Evolutionary conservation across 2,329 filamentous ascomycete genomes (phyloP).

Genomic region (Ophiostoma pallidulum): DNA sequence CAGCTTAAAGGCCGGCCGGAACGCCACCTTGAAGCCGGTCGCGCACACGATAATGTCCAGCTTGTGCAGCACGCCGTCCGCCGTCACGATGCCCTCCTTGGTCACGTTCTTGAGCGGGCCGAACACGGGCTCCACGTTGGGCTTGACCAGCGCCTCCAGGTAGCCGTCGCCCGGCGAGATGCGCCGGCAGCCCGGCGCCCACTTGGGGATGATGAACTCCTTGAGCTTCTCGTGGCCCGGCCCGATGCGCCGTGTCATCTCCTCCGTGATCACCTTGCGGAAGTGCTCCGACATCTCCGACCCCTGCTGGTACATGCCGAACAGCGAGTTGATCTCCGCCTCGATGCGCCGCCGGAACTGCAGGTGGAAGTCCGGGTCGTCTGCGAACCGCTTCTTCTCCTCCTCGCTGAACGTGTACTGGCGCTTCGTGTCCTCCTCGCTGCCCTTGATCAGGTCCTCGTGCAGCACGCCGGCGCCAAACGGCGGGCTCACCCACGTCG

Average conservation of each 20-base stretch:
- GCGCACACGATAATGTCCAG: conserved; percentile 26
- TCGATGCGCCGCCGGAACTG: conserved; percentile 14
- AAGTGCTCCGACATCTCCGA: conserved; percentile 31
- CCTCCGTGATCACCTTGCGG: conserved; percentile 30
- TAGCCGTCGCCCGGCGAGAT: conserved; percentile 35
- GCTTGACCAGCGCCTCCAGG: conserved; percentile 32
- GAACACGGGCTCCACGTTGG: conserved; percentile 35
- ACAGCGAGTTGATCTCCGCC: conserved; percentile 15
- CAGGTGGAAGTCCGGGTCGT: conserved; percentile 12
- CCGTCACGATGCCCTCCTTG: conserved; percentile 23
- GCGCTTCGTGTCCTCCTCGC: conserved; percentile 23
- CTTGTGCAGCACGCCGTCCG: conserved; percentile 22
- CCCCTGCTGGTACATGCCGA: conserved; percentile 24
- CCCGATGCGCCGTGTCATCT: conserved; percentile 33
- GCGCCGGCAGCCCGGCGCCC: conserved; percentile 34
- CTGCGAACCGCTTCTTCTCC: conserved; percentile 11
- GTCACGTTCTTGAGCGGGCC: conserved; percentile 30
- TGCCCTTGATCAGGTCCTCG: conserved; percentile 19
- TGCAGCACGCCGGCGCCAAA: conserved; percentile 19
- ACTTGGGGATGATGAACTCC: conserved; percentile 34
- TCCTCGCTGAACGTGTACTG: conserved; percentile 26
- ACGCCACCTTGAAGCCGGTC: conserved; percentile 28
- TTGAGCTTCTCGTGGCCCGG: conserved; percentile 32
- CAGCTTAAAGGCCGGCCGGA: conserved; percentile 25
- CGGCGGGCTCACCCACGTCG: conserved; percentile 15